Evolutionary conservation across 345 rosid species (phyloP), one percentile per base, ranked within the genome.

Genomic region (Brassica cretica): DNA sequence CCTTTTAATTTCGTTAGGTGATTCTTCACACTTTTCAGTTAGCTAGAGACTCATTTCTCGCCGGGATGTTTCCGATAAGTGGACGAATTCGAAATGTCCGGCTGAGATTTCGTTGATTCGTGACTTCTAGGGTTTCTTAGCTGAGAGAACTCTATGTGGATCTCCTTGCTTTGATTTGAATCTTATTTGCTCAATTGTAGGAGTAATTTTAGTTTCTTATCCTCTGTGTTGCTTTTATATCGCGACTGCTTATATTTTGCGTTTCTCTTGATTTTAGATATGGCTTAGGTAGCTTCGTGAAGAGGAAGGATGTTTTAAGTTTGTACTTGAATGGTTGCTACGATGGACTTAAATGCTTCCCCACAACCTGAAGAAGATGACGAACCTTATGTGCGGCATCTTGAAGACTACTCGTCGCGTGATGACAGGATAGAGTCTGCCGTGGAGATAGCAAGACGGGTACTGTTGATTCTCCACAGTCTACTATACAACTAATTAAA

Each of bases 281-380:
- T 79, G 58, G 66, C 12, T 21, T 69, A 70, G 83, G 79, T n/a
- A 71, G 65, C 65, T 74, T 60, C 11, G 16, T 56, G 33, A 10
- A 41, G 64, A 32, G 35, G 63, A 60, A 64, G 15, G 55, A 53
- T 78, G 70, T 71, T 29, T 24, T 76, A 70, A 60, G 19, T 82
- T 35, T 73, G 49, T 73, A 77, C 86, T 67, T 87, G 91, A 87
- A 88, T 91, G 91, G 85, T 84, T 82, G 88, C 88, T 77, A 82
- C 88, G 62, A 89, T 91, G 97, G 97, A 91, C 80, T 72, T 91
- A 41, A 91, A 91, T 86, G 94, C 82, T 75, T 85, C 88, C 5
- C 90, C 97, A 1, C 75, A 86, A 73, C 97, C 97, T 24, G 97
- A 91, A 77, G 94, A 88, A 30, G 93, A 89, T 8, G 97, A 91